Base-by-base conservation (phyloP, 495 filamentous ascomycete genomes). In the Thermothielavioides terrestris region DNA sequence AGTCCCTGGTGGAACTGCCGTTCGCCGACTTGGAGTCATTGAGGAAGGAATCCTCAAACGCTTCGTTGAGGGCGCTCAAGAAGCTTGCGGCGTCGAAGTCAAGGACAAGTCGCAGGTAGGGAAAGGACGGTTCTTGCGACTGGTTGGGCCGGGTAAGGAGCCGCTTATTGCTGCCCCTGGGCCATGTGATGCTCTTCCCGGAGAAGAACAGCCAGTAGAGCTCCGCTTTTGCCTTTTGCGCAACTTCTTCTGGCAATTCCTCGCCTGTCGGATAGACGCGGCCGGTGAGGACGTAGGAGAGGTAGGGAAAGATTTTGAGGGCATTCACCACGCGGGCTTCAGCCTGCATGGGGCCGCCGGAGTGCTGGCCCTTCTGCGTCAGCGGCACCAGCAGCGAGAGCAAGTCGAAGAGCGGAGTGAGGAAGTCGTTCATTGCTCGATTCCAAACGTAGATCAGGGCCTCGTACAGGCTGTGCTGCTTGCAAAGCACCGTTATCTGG, bases 361-460 rank as follows among this genome's bases (percentile, higher is more conserved):
- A 50, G 39, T 70, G 66, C 40, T 73, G 64, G 30, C 71, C 72
- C 42, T 77, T 73, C 44, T 78, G 71, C 42, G 75, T 67, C 21
- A 82, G 50, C 17, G 79, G 77, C 54, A 81, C 72, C 44, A 94
- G 73, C 3, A 94, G 67, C n/a, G 76, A 64, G 36, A 98, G 66
- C 11, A 98, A 77, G 53, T 95, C 89, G 59, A 88, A 80, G 31
- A 97, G 69, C 14, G 91, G 91, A 0, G 91, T 90, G 46, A 95
- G 84, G 56, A 91, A 94, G 67, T 98, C 92, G 55, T 70, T 71
- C 22, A 98, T 67, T 28, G 86, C 89, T 63, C 87, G 84, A 44
- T 92, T 96, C 91, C 92, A 98, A 49, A 97, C 86, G 65, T 97
- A 97, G 42, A 95, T 86, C 56, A 95, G 80, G 10, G 94, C 92